These are phyloP conservation scores for Saraca asoca DNA, from an alignment of 331 rosid species.

Conservation along the genomic window DNA sequence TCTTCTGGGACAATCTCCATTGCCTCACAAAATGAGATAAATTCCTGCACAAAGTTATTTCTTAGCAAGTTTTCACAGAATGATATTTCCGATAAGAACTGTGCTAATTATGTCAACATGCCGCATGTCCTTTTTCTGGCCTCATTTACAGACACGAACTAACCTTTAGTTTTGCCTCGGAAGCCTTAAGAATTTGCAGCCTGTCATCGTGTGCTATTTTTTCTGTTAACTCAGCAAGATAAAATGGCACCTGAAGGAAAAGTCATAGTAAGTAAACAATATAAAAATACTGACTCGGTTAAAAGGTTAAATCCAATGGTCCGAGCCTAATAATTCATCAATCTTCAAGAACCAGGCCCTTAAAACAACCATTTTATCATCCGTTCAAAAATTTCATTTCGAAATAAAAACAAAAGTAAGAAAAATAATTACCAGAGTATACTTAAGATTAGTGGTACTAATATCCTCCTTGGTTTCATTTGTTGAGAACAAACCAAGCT, in stretches of 20 bases:
- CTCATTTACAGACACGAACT: conserved; percentile 28
- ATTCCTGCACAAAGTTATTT: conserved; percentile 56
- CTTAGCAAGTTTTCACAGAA: neutral
- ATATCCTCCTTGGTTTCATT: conserved; percentile 95
- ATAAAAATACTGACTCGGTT: too few relatives aligned
- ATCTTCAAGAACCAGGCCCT: too few relatives aligned
- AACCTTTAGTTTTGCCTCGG: conserved; percentile 86
- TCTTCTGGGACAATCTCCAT: conserved; percentile 88
- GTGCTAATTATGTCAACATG: neutral
- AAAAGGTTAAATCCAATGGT: too few relatives aligned
- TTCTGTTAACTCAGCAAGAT: conserved; percentile 87
- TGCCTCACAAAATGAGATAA: conserved; percentile 79
- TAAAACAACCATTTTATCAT: too few relatives aligned
- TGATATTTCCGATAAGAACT: neutral
- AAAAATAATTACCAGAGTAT: conserved; percentile 63
- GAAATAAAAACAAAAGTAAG: too few relatives aligned
- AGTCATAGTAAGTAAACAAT: too few relatives aligned
- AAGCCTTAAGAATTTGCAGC: conserved; percentile 64
- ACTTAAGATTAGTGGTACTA: conserved; percentile 77
- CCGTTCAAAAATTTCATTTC: too few relatives aligned
- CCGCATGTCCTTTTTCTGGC: neutral
- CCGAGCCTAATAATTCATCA: too few relatives aligned
- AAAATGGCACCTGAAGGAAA: conserved; percentile 85
- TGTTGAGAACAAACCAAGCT: conserved; percentile 77
- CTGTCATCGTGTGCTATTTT: conserved; percentile 75